Evolutionary conservation across 345 rosid genomes (phyloP).

Genomic region (Gossypium thurberi): DNA sequence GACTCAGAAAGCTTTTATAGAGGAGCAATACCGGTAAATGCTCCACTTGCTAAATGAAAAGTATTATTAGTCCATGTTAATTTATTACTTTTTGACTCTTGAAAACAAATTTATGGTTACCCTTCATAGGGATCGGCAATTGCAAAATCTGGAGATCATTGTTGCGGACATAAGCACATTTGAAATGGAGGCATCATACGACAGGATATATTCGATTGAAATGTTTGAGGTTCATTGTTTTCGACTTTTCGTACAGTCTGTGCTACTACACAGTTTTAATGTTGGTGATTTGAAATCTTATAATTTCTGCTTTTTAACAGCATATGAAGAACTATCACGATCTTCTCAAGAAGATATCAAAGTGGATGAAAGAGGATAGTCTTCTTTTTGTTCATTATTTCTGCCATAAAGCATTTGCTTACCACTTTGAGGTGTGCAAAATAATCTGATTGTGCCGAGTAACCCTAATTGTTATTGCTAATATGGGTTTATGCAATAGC

Average conservation of each 20-base stretch:
- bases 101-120: neutral
- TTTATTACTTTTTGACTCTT: neutral
- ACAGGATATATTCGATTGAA: constrained; percentile 66
- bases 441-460: neutral
- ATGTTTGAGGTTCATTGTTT: constrained; percentile 66
- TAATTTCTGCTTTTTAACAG: constrained; percentile 23
- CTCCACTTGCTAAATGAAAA: neutral
- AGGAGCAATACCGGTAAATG: constrained; percentile 56
- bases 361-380: constrained; percentile 76
- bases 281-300: neutral
- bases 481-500: neutral
- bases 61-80: neutral
- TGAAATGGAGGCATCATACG: constrained; percentile 68
- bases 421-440: constrained; percentile 66
- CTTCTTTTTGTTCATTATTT: constrained; percentile 76
- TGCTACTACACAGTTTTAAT: neutral
- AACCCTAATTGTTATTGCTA: neutral
- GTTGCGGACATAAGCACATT: constrained; percentile 74
- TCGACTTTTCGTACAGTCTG: neutral
- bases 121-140: constrained; percentile 41
- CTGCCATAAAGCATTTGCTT: constrained; percentile 82
- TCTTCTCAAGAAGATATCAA: constrained; percentile 72
- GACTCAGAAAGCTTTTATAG: constrained; percentile 62
- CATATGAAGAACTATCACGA: constrained; percentile 84
- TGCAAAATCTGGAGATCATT: constrained; percentile 63